Conservation (phyloP, 495 filamentous ascomycete genomes). For the Talaromyces trachyspermus region DNA sequence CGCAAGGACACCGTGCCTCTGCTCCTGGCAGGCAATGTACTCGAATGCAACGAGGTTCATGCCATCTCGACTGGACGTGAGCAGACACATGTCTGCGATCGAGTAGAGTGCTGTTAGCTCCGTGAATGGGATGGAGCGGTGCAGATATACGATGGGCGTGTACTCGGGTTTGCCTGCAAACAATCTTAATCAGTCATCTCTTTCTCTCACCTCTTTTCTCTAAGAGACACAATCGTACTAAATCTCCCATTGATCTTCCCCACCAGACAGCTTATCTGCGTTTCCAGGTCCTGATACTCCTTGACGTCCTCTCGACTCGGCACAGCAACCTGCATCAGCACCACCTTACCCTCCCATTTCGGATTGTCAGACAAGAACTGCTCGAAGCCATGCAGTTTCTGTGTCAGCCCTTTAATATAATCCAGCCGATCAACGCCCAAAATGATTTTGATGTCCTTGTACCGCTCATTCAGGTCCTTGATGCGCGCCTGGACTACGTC, state of each 20-base stretch:
- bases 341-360: conserved; percentile 84
- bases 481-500: conserved; percentile 74
- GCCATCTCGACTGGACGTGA: conserved; percentile 86
- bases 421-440: conserved; percentile 90
- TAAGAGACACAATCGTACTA: conserved; percentile 26
- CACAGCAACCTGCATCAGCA: conserved; percentile 88
- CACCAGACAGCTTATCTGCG: conserved; percentile 83
- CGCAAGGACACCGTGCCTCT: conserved; percentile 80
- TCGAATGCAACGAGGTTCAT: conserved; percentile 98
- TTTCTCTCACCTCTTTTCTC: too few species aligned
- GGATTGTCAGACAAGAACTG: conserved; percentile 87
- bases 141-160: conserved; percentile 90
- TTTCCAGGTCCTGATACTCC: conserved; percentile 88
- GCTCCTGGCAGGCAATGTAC: conserved; percentile 83
- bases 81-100: conserved; percentile 80
- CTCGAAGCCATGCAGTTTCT: conserved; percentile 88
- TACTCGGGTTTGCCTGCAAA: conserved; percentile 71
- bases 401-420: conserved; percentile 93
- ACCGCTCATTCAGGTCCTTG: conserved; percentile 65
- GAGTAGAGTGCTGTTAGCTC: conserved; percentile 91
- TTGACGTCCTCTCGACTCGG: conserved; percentile 90
- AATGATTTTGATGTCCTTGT: conserved; percentile 81
- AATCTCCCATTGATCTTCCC: conserved; percentile 89
- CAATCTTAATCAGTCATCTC: too few species aligned
- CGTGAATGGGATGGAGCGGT: conserved; percentile 80